Evolutionary conservation across 2,329 filamentous ascomycete species (phyloP).

Genomic region (Penicillium nordicum): DNA sequence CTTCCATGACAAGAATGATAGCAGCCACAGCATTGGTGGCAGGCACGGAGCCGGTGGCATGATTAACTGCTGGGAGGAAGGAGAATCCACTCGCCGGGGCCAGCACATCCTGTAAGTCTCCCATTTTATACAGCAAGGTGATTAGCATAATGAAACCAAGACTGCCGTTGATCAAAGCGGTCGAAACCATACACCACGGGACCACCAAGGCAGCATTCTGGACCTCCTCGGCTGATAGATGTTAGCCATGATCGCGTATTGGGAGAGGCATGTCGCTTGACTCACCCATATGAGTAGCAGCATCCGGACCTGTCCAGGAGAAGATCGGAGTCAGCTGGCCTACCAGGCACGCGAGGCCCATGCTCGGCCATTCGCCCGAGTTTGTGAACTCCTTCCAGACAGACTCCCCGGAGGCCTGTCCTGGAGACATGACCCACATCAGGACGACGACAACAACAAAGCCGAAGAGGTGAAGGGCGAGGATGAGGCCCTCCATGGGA

Average conservation of each 20-base stretch:
- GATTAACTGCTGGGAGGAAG: conserved; percentile 50
- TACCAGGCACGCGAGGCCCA: conserved; percentile 40
- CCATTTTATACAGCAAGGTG: conserved; percentile 45
- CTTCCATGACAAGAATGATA: conserved; percentile 41
- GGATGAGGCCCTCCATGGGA: conserved; percentile 50
- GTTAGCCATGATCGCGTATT: background rate
- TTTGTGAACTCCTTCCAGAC: conserved; percentile 42
- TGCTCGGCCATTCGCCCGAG: conserved; percentile 36
- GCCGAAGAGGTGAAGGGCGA: conserved; percentile 49
- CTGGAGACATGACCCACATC: conserved; percentile 31
- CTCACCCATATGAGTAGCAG: conserved; percentile 35
- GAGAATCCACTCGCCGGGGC: conserved; percentile 46
- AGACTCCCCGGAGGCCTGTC: conserved; percentile 18
- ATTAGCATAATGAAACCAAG: conserved; percentile 48
- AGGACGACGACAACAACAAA: conserved; percentile 44
- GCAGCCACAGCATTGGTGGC: conserved; percentile 49
- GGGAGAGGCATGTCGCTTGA: background rate
- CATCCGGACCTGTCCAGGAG: conserved; percentile 31
- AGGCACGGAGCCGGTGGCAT: conserved; percentile 43
- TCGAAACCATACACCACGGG: conserved; percentile 48
- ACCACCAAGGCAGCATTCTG: conserved; percentile 48
- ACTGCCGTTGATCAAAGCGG: conserved; percentile 47
- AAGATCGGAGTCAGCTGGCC: conserved; percentile 32
- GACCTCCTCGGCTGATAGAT: conserved; percentile 47
- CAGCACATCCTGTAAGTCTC: conserved; percentile 40